Evolutionary conservation across 2,329 filamentous ascomycete species (phyloP).

Genomic region (Pseudogymnoascus sp.): DNA sequence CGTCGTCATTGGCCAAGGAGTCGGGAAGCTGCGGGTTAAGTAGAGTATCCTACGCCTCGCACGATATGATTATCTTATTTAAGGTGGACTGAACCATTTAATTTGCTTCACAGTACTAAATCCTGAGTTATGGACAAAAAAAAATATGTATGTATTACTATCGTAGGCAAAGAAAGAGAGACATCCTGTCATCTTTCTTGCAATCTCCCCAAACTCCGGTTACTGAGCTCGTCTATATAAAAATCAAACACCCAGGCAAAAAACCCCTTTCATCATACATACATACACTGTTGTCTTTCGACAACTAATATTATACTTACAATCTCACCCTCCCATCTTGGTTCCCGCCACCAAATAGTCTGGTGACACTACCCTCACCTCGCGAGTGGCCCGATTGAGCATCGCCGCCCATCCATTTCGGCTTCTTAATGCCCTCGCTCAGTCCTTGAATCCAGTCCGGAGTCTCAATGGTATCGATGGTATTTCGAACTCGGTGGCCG

Average conservation of each 20-base stretch:
- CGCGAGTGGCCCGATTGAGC: conserved; percentile 30
- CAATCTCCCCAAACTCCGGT: not conserved
- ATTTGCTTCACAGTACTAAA: no score
- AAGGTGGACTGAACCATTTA: no score
- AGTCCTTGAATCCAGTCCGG: conserved; percentile 76
- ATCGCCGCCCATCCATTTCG: conserved; percentile 68
- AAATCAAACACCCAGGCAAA: not conserved
- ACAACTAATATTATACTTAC: conserved; percentile 16
- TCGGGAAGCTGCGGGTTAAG: no score
- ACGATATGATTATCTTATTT: no score
- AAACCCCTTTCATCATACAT: conserved; percentile 4
- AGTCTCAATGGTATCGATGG: conserved; percentile 71
- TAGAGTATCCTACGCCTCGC: no score
- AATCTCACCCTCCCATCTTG: conserved; percentile 27
- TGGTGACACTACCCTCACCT: conserved; percentile 38
- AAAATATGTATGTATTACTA: conserved; percentile 4
- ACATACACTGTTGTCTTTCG: not conserved
- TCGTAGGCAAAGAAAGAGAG: conserved; percentile 2
- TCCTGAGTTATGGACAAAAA: not conserved
- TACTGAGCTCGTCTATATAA: not conserved
- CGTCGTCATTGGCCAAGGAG: no score
- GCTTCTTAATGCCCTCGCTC: conserved; percentile 60
- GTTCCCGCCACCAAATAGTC: conserved; percentile 49
- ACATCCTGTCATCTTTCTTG: not conserved
- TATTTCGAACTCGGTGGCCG: conserved; percentile 81